Percentiles rank a stretch among this genome's conserved stretches.
Evolutionary conservation across 768 basidiomycete species (phyloP).

Genomic region (Boletus rubroflammeus): DNA sequence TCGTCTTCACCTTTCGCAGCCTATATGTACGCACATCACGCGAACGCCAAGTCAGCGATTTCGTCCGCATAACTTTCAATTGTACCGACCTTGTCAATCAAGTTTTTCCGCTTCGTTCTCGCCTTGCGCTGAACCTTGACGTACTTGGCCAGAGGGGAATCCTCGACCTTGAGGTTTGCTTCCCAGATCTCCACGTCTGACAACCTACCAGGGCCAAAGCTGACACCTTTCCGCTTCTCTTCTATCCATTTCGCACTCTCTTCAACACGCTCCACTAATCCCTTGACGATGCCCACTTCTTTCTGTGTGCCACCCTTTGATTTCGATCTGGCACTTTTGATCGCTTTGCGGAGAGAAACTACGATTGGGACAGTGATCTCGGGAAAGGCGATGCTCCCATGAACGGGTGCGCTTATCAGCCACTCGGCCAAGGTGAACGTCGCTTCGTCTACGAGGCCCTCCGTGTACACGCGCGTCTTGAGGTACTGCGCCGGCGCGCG

Average conservation of each 20-base stretch:
- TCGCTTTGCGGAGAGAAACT: slow-evolving; percentile 62
- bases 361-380: slow-evolving; percentile 82
- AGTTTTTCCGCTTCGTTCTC: slow-evolving; percentile 64
- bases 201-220: slow-evolving; percentile 72
- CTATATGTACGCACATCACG: slow-evolving; percentile 33
- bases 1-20: slow-evolving; percentile 70
- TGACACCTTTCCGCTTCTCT: slow-evolving; percentile 60
- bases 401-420: slow-evolving; percentile 65
- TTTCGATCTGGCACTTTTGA: slow-evolving; percentile 58
- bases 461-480: slow-evolving; percentile 81
- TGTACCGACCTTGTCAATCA: slow-evolving; percentile 67
- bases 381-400: slow-evolving; percentile 89
- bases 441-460: slow-evolving; percentile 80
- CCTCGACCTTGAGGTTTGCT: slow-evolving; percentile 52
- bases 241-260: slow-evolving; percentile 81
- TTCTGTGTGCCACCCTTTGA: slow-evolving; percentile 40
- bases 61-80: neutral
- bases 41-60: slow-evolving; percentile 16
- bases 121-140: slow-evolving; percentile 77
- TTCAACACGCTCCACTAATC: slow-evolving; percentile 82
- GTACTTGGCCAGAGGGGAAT: slow-evolving; percentile 79
- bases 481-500: slow-evolving; percentile 86
- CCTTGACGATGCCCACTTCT: slow-evolving; percentile 63
- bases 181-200: slow-evolving; percentile 75
- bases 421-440: slow-evolving; percentile 78